These are phyloP conservation scores for Fennellomyces sp. DNA, from an alignment of 371 early-diverging fungal genomes.

Conservation along the genomic window DNA sequence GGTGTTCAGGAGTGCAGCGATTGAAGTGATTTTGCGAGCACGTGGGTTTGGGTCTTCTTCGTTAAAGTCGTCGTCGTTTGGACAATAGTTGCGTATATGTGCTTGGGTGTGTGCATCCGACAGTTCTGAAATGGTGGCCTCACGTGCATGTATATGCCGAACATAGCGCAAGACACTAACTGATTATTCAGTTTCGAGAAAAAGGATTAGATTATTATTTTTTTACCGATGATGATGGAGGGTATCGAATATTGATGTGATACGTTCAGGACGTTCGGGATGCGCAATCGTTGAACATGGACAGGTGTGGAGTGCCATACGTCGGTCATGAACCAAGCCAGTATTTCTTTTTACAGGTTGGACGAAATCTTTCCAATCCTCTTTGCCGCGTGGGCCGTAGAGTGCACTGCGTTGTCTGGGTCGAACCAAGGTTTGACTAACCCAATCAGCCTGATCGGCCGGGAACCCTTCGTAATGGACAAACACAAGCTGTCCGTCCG, in stretches of 20 bases:
- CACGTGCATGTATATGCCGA: constrained; percentile 52
- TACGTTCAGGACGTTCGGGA: constrained; percentile 66
- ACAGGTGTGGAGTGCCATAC: constrained; percentile 59
- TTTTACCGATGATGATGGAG: constrained; percentile 40
- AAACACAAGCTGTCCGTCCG: constrained; percentile 27
- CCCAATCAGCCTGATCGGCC: constrained; percentile 61
- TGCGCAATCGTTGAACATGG: constrained; percentile 63
- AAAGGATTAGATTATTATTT: neutral
- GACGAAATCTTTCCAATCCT: constrained; percentile 47
- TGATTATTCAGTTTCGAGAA: neutral
- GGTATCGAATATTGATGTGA: constrained; percentile 39
- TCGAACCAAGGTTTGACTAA: constrained; percentile 25
- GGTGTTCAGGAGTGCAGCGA: constrained; percentile 39
- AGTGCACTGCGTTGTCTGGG: constrained; percentile 7
- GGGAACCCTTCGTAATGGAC: constrained; percentile 65
- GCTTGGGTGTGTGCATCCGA: constrained; percentile 51
- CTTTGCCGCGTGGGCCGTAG: constrained; percentile 54
- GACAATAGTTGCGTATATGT: constrained; percentile 57
- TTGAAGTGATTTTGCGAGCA: constrained; percentile 38
- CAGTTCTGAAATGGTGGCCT: constrained; percentile 53
- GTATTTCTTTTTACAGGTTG: constrained; percentile 47
- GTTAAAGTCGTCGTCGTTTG: constrained; percentile 18
- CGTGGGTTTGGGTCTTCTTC: constrained; percentile 10
- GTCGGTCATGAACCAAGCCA: constrained; percentile 57
- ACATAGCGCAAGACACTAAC: constrained; percentile 51